Percentiles rank a stretch among this genome's conserved stretches.
These are phyloP conservation scores for Rubia yunnanensis DNA, from an alignment of 257 asterid species.

Conservation along the genomic window DNA sequence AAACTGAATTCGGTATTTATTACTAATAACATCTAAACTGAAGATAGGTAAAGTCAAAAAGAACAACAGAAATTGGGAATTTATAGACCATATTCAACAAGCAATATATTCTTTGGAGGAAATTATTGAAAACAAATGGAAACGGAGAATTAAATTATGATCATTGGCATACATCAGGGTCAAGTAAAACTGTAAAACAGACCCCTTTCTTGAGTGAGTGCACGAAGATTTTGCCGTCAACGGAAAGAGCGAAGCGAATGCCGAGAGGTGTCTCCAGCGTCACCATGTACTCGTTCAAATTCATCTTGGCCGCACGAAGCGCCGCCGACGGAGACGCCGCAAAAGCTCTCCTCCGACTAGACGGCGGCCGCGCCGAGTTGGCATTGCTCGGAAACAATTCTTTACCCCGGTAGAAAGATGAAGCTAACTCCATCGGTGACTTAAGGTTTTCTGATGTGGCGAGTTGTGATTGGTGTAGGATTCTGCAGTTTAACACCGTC, in stretches of 20 bases:
- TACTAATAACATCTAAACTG: not conserved
- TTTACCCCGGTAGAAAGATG: slow-evolving; percentile 41
- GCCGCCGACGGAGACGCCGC: slow-evolving; percentile 30
- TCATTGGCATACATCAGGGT: not conserved
- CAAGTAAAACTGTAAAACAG: not conserved
- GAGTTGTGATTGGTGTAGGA: slow-evolving; percentile 25
- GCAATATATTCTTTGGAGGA: too few species aligned
- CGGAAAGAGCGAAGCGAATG: slow-evolving; percentile 73
- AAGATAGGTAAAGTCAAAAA: not conserved
- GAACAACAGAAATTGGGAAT: not conserved
- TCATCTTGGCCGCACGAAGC: slow-evolving; percentile 48
- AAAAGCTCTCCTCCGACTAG: slow-evolving; percentile 10
- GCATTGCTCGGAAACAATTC: slow-evolving; percentile 24
- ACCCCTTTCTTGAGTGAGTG: slow-evolving; percentile 96
- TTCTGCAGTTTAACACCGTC: slow-evolving; percentile 38
- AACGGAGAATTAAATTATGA: not conserved
- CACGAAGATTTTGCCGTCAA: slow-evolving; percentile 76
- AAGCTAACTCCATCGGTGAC: slow-evolving; percentile 11
- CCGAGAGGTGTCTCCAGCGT: slow-evolving; percentile 87
- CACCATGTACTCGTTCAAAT: slow-evolving; percentile 82
- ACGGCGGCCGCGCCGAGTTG: slow-evolving; percentile 13
- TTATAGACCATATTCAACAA: too few species aligned
- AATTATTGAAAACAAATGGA: not conserved
- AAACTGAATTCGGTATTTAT: too few species aligned
- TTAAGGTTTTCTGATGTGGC: slow-evolving; percentile 16